These are phyloP conservation scores for Xylaria scruposa DNA, from an alignment of 495 filamentous ascomycete genomes.

Conservation along the genomic window DNA sequence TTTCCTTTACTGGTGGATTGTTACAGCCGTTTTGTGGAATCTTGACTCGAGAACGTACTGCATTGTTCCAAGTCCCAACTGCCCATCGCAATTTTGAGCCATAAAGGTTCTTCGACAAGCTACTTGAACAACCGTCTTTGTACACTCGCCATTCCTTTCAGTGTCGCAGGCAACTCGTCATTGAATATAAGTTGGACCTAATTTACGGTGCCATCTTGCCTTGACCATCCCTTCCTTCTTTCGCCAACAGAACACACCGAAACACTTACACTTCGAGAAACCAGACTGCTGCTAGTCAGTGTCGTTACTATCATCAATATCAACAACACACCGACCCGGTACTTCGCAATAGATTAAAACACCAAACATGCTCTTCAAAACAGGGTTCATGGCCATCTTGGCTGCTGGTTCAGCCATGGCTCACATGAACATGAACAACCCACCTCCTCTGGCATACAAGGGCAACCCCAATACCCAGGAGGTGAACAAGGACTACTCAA, in stretches of 20 bases:
- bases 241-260: neutral
- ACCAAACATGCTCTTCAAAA: slow-evolving; percentile 47
- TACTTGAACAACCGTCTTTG: slow-evolving; percentile 17
- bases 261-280: neutral
- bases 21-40: slow-evolving; percentile 36
- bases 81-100: slow-evolving; percentile 2
- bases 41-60: slow-evolving; percentile 18
- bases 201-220: slow-evolving; percentile 6
- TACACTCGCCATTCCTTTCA: slow-evolving; percentile 25
- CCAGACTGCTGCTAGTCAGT: slow-evolving; percentile 17
- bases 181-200: slow-evolving; percentile 22
- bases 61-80: slow-evolving; percentile 24
- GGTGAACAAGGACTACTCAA: slow-evolving; percentile 60
- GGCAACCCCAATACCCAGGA: slow-evolving; percentile 55
- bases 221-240: slow-evolving; percentile 11
- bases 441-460: slow-evolving; percentile 61
- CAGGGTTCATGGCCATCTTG: slow-evolving; percentile 38
- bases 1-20: slow-evolving; percentile 25
- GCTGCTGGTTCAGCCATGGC: slow-evolving; percentile 50
- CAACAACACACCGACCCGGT: neutral
- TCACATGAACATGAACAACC: slow-evolving; percentile 66
- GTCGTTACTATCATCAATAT: neutral
- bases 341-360: neutral
- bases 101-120: slow-evolving; percentile 14
- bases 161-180: neutral